Evolutionary conservation across 352 stramenopile genomes (phyloP).

Genomic region (Pythium biforme): DNA sequence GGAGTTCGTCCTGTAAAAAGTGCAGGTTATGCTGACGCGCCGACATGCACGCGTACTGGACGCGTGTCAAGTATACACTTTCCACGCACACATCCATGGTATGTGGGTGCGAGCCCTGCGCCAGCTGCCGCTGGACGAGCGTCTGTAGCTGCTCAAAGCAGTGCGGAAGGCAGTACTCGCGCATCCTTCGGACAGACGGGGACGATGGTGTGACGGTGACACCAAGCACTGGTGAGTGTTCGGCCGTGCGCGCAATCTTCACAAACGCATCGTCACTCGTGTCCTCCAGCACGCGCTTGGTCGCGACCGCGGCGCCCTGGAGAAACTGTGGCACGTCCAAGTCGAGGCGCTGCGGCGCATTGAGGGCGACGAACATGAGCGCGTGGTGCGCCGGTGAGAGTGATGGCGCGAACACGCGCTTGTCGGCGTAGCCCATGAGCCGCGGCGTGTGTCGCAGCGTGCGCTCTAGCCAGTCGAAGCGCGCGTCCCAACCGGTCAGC

Average conservation of each 20-base stretch:
- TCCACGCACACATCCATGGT: slow-evolving; percentile 4
- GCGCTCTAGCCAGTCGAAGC: neutral
- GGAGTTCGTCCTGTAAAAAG: neutral
- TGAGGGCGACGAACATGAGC: slow-evolving; percentile 11
- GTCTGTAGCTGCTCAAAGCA: slow-evolving; percentile 12
- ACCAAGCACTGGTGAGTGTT: neutral
- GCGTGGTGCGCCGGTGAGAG: slow-evolving; percentile 19
- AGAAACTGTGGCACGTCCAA: slow-evolving; percentile 19
- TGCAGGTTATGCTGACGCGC: neutral
- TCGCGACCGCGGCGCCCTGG: slow-evolving; percentile 5
- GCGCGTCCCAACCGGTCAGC: slow-evolving; percentile 12
- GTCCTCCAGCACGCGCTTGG: slow-evolving; percentile 14
- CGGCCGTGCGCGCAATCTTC: neutral
- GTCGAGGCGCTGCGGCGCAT: slow-evolving; percentile 23
- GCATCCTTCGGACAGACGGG: slow-evolving; percentile 3
- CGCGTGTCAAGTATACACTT: slow-evolving; percentile 6
- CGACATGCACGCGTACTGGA: slow-evolving; percentile 11
- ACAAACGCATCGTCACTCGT: slow-evolving; percentile 7
- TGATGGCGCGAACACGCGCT: slow-evolving; percentile 17
- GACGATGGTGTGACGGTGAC: neutral
- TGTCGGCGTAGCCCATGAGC: neutral
- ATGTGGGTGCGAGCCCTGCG: neutral
- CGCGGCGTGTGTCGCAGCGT: slow-evolving; percentile 9
- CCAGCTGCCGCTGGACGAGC: neutral
- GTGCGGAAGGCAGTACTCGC: slow-evolving; percentile 14